phyloP scores from a whole-genome alignment of 495 filamentous ascomycete species.

The Melanomma pulvis-pyrius region DNA sequence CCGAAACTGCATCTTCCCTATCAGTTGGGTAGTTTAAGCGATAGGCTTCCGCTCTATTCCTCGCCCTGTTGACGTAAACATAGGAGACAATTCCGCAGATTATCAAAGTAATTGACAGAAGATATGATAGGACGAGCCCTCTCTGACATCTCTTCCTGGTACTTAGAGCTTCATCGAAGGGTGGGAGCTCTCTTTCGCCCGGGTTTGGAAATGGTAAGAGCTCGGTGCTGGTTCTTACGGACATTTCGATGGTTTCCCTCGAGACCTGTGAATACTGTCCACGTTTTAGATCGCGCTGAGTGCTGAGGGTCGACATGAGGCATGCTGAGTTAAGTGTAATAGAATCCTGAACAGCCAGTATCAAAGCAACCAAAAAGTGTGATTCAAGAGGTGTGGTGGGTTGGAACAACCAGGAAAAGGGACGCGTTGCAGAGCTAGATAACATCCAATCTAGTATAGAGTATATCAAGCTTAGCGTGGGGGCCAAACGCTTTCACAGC shows the following conservation, averaged over 20 bases:
- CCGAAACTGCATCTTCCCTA: too few relatives aligned
- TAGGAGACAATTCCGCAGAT: neutral
- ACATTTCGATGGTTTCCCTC: neutral
- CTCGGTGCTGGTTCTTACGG: neutral
- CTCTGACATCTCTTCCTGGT: neutral
- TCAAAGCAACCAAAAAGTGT: neutral
- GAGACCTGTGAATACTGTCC: too few relatives aligned
- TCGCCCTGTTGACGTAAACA: neutral
- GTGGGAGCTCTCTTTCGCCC: neutral
- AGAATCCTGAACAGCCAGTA: neutral
- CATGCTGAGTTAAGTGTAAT: too few relatives aligned
- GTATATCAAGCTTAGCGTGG: too few relatives aligned
- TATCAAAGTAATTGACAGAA: neutral
- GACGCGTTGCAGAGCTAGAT: too few relatives aligned
- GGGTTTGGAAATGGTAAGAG: neutral
- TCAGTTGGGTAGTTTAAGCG: neutral
- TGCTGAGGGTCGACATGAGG: too few relatives aligned
- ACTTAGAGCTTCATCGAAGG: neutral
- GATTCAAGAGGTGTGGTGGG: neutral
- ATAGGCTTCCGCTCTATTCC: neutral
- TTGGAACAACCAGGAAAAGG: too few relatives aligned
- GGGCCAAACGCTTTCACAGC: too few relatives aligned
- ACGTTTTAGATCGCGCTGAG: neutral
- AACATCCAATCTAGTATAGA: too few relatives aligned
- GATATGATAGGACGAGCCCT: neutral